Base-by-base conservation (phyloP, 2,329 filamentous ascomycete species). In the Zasmidium angulare region DNA sequence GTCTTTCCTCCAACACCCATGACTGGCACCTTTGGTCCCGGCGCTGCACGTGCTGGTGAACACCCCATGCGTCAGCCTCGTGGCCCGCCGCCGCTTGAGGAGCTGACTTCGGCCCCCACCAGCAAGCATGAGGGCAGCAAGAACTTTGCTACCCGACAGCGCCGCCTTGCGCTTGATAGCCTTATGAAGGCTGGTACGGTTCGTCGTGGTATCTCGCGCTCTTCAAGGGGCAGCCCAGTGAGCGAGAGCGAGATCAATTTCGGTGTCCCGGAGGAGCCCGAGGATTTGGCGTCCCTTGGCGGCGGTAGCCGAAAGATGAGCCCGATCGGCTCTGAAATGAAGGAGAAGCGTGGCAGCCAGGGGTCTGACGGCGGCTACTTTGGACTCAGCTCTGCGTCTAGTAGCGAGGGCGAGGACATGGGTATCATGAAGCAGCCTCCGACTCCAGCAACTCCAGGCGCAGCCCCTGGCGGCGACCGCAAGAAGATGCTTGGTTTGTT, bases 101-200 rank as follows among this genome's bases (percentile, higher is more conserved):
- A 99, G 78, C 86, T 99, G 61, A 86, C 89, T 71, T 84, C 88
- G 20, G 95, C 93, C 78, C 95, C 95, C 1, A 98, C 93, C 9
- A 88, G 91, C 66, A 96, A 92, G 79, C 86, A 93, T 64, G 93
- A 98, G 75, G 95, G 93, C 22, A 97, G 93, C 86, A 82, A 97
- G 85, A 99, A 99, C 80, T 99, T 99, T 77, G 89, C 90, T 11
- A 87, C 92, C 57, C 92, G 95, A 62, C 93, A 96, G 71, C 91
- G 95, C 61, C 91, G 93, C 65, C 92, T 90, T 69, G 95, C 95
- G 23, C 87, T 99, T 48, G 88, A 93, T 79, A 97, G 92, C 73
- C 84, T 99, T 52, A 90, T 97, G 62, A 90, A 90, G 65, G 93
- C 93, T 55, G 93, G 93, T 17, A 84, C 95, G 63, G 91, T 92